These are phyloP conservation scores for Colletotrichum melonis DNA, from an alignment of 2,329 filamentous ascomycete genomes.

Conservation along the genomic window DNA sequence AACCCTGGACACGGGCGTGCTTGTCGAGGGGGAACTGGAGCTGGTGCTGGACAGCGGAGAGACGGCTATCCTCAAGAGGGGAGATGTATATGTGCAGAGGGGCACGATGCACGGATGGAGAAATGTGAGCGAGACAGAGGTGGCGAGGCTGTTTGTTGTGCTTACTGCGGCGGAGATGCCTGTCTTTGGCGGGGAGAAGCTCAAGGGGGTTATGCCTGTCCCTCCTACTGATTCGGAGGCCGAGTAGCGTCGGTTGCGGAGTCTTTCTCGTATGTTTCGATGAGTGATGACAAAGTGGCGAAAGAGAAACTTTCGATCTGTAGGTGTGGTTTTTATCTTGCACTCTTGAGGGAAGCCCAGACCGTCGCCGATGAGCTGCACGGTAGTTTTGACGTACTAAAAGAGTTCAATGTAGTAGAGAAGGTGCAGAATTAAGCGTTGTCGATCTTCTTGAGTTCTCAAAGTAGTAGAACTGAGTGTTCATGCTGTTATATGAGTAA, in stretches of 20 bases:
- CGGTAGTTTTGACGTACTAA: too few species aligned
- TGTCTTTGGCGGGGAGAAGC: neutral
- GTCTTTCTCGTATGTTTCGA: neutral
- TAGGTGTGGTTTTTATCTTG: too few species aligned
- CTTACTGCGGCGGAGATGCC: constrained; percentile 12
- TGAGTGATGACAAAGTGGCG: too few species aligned
- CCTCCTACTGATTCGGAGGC: neutral
- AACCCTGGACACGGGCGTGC: constrained; percentile 65
- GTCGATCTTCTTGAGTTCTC: too few species aligned
- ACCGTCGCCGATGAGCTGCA: too few species aligned
- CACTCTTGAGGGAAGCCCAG: too few species aligned
- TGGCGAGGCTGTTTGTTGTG: constrained; percentile 51
- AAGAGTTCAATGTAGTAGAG: too few species aligned
- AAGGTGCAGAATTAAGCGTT: too few species aligned
- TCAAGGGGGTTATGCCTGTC: neutral
- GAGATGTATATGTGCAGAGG: constrained; percentile 67
- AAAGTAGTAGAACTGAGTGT: too few species aligned
- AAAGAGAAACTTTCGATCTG: too few species aligned
- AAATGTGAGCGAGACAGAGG: constrained; percentile 54
- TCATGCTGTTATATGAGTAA: too few species aligned
- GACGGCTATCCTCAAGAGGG: constrained; percentile 54
- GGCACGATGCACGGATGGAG: constrained; percentile 66
- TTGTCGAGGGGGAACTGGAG: constrained; percentile 65
- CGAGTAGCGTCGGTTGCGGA: neutral
- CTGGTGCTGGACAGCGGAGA: constrained; percentile 64